Base-by-base conservation (phyloP, 176 grass and related monocot genomes). In the Dendrocalamus sinicus region DNA sequence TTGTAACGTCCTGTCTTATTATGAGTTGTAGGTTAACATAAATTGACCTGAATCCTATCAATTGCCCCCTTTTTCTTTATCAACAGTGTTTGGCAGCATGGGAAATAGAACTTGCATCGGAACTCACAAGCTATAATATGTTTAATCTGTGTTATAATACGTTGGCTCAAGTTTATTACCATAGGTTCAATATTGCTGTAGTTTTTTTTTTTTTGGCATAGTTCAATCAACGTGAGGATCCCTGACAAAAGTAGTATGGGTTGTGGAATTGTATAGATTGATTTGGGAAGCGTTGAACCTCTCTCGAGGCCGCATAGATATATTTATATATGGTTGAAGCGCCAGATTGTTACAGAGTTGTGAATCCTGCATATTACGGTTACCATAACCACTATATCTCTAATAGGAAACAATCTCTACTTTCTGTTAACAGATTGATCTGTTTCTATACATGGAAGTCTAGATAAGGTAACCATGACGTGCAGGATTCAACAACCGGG, bases 1-100 rank as follows among this genome's bases (percentile, higher is more conserved):
- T 14, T 83, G 6, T 73, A 28, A 65, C 0, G 7, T 77, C 40
- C 48, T 26, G 26, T 59, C 67, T 78, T 59, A 73, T 51, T 77
- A 72, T 79, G 46, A 22, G 0, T 39, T 35, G 22, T 55, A 59
- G 23, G 28, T 78, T 55, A 58, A 78, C 37, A 51, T 43, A 77
- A 81, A 77, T 32, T 32, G 16, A 65, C 6, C 26, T 65, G 12
- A 26, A 89, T 28, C 55, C 35, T 85, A 59, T n/a, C 17, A 44
- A 26, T 61, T 50, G 15, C 4, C 10, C 10, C 28, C 15, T 16
- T 75, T 48, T 65, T 57, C 10, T 66, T 54, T 44, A 43, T 41
- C 7, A 35, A 28, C 24, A 89, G 26, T 78, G 12, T 76, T 57
- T 86, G 46, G 10, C 68, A 53, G 2, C 37, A 67, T 26, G 28